Evolutionary conservation across 257 asterid genomes (phyloP), one percentile per base, ranked within the genome.

Genomic region (Penstemon barbatus): DNA sequence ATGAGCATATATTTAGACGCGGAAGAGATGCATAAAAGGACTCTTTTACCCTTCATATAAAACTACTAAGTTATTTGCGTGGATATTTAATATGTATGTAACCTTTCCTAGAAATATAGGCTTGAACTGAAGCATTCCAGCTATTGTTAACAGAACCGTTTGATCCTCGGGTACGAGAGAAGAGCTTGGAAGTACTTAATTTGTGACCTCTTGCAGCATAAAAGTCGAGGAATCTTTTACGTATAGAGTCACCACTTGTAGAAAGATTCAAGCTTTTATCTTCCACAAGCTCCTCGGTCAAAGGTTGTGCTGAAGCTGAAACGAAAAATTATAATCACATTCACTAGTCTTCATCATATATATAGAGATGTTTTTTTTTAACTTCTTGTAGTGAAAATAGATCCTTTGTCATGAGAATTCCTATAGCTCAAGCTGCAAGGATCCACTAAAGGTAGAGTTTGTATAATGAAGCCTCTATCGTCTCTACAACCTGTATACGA

Each of bases 81-180:
- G 33, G 1, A 25, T 25, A 25, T 2, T 25, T 25, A 25, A 25
- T 25, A 25, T 4, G 11, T 73, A 53, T 52, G 57, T 64, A 70
- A 90, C 98, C 98, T 92, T 90, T 78, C 97, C 98, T 1, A 90
- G 97, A 83, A 92, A 92, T 61, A 92, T 85, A 45, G 97, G 97
- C 81, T 92, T 92, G 91, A 92, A 92, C 84, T 83, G 98, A 77
- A 92, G 97, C 97, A 92, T 92, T 74, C 97, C 98, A 53, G 98
- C 98, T 64, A 92, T 92, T 39, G 98, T 92, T 64, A 92, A 83
- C 68, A 92, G 81, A 82, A 92, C 97, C 1, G 98, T 92, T 5
- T 95, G 97, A 79, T 92, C 98, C 70, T 92, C 98, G 12, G 98
- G 98, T 18, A 92, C 98, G 65, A 92, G 96, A 56, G 98, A 92